phyloP scores from a whole-genome alignment of 805 yeast genomes.

The Saitoella complicata region DNA sequence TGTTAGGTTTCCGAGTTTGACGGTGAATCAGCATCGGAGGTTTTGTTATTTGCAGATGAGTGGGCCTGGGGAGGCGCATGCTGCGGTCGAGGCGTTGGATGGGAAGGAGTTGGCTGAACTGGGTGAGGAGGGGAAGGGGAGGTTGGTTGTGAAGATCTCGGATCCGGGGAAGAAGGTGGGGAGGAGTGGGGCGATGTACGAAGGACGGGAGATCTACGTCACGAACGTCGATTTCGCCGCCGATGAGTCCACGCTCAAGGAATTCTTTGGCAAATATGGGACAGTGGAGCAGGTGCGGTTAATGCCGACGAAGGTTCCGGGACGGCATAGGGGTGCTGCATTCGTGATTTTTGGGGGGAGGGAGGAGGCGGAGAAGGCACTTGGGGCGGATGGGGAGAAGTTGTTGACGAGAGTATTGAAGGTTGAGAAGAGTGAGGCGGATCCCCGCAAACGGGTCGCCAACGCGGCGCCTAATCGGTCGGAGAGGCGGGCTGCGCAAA shows the following conservation, averaged over 20 bases:
- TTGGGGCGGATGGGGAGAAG: constrained; percentile 12
- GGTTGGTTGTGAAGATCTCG: constrained; percentile 43
- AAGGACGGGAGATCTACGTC: constrained; percentile 42
- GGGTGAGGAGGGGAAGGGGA: constrained; percentile 18
- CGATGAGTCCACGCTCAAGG: constrained; percentile 24
- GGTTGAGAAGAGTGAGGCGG: no score
- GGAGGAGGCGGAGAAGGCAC: constrained; percentile 33
- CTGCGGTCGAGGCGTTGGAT: constrained; percentile 29
- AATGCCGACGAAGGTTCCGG: constrained; percentile 26
- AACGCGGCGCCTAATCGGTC: no score
- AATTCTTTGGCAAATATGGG: constrained; percentile 36
- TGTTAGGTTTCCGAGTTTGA: constrained; percentile 49
- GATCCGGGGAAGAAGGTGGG: constrained; percentile 32
- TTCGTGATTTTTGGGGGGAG: constrained; percentile 35
- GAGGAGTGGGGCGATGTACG: constrained; percentile 32
- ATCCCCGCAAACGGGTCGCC: no score
- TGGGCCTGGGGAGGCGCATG: constrained; percentile 27
- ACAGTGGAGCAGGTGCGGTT: constrained; percentile 34
- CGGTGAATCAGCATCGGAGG: constrained; percentile 37
- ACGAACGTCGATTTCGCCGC: constrained; percentile 36
- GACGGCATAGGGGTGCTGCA: constrained; percentile 37
- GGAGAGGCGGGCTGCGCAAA: no score
- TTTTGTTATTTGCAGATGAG: constrained; percentile 58
- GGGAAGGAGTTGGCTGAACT: constrained; percentile 19
- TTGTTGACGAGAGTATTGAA: no score